These are phyloP conservation scores for Diplotaxis tenuifolia DNA, from an alignment of 345 rosid species.

Conservation along the genomic window DNA sequence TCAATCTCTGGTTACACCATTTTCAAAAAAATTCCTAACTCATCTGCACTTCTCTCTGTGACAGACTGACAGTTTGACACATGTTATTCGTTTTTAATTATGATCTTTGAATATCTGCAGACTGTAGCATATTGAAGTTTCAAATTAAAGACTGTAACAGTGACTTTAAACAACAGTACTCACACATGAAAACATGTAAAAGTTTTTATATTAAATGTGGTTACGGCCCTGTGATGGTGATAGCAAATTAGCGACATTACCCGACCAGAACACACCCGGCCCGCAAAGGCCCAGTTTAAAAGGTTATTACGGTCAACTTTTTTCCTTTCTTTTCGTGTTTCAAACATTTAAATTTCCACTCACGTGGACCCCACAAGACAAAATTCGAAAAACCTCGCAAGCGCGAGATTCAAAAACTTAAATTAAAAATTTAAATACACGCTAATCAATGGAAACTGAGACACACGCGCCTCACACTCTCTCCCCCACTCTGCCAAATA, in stretches of 20 bases:
- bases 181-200: too few relatives aligned
- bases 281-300: background rate
- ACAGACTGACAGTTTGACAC: too few relatives aligned
- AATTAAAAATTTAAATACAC: slow-evolving; percentile 15
- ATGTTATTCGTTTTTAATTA: too few relatives aligned
- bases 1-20: background rate
- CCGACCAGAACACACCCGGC: background rate
- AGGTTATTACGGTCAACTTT: slow-evolving; percentile 24
- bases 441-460: slow-evolving; percentile 19
- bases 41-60: background rate
- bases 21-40: background rate
- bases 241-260: background rate
- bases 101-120: too few relatives aligned
- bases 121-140: background rate
- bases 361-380: slow-evolving; percentile 15
- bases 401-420: slow-evolving; percentile 56
- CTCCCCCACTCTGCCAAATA: background rate
- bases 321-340: slow-evolving; percentile 13
- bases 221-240: background rate
- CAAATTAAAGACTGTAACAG: background rate
- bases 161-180: background rate
- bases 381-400: slow-evolving; percentile 34
- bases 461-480: slow-evolving; percentile 35
- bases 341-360: slow-evolving; percentile 16
- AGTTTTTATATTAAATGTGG: too few relatives aligned